Conservation (phyloP, 306 rosid genomes). For the Malus domestica region ASM211411v1 NC_041805.1:5586501-5587000, state of each 20-base stretch:
- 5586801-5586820: slow-evolving; percentile 42
- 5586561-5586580: slow-evolving; percentile 40
- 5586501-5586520: slow-evolving; percentile 46
- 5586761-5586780: slow-evolving; percentile 54
- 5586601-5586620: slow-evolving; percentile 82
- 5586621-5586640: slow-evolving; percentile 70
- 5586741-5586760: slow-evolving; percentile 68
- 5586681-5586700: slow-evolving; percentile 51
- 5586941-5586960: neutral
- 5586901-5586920: slow-evolving; percentile 33
- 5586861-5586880: neutral
- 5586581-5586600: slow-evolving; percentile 58
- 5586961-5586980: neutral
- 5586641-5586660: slow-evolving; percentile 47
- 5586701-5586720: slow-evolving; percentile 77
- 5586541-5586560: slow-evolving; percentile 50
- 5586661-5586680: slow-evolving; percentile 43
- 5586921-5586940: slow-evolving; percentile 61
- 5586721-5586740: slow-evolving; percentile 71
- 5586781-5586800: slow-evolving; percentile 41
- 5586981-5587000: slow-evolving; percentile 35
- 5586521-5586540: slow-evolving; percentile 70
- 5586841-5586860: neutral
- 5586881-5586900: slow-evolving; percentile 22
- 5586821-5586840: neutral